Conservation (phyloP, 257 asterid species). For the Solanum paucissectum region DNA sequence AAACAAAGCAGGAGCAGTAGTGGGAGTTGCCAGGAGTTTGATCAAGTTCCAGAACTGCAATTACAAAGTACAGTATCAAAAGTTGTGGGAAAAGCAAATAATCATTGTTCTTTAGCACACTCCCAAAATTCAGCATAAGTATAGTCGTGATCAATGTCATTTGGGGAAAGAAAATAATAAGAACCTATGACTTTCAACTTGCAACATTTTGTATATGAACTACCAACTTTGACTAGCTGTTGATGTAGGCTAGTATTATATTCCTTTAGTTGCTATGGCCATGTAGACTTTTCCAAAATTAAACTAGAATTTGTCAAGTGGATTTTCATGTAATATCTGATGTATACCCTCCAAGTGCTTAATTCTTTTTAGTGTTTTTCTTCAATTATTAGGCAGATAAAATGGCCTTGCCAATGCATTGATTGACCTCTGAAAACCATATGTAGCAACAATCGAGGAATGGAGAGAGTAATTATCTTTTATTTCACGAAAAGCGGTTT, state of each 20-base stretch:
- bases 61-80: neutral
- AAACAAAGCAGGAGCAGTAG: slow-evolving; percentile 37
- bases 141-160: neutral
- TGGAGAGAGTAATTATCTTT: neutral
- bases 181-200: neutral
- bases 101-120: neutral
- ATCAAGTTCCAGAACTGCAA: slow-evolving; percentile 48
- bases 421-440: neutral
- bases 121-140: neutral
- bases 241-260: neutral
- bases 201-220: neutral
- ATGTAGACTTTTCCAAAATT: neutral
- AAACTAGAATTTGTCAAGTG: neutral
- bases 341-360: neutral
- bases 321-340: neutral
- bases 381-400: neutral
- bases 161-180: neutral
- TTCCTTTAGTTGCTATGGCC: neutral
- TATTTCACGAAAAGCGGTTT: neutral
- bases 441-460: neutral
- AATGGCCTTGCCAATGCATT: neutral
- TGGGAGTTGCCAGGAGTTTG: slow-evolving; percentile 33
- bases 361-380: neutral
- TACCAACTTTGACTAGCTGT: neutral
- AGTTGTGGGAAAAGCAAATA: neutral